Base-by-base conservation (phyloP, 805 yeast species). In the Cyberlindnera samutprakarnensis region DNA sequence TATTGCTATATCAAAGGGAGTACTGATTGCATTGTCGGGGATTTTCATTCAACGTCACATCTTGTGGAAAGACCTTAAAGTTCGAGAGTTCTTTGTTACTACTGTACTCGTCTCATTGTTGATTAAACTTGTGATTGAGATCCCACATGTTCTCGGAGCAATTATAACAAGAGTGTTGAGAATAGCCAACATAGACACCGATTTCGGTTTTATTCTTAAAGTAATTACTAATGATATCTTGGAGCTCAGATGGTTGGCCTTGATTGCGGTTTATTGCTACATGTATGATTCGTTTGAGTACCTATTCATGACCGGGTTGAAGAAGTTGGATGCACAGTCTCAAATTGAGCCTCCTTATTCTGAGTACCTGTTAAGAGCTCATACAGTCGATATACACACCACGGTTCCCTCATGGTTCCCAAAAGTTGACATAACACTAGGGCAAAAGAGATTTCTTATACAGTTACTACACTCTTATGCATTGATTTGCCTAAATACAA, bases 21-120 rank as follows among this genome's bases (percentile, higher is more conserved):
- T 19, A 6, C 44, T 39, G 14, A 25, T 39, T 25, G 49, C 49
- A 2, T 2, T 44, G 3, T 19, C 45, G 9, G 47, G 47, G 3
- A 28, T 35, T 2, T 41, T 38, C 18, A 25, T 43, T 4, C 51
- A 44, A 20, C 36, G 37, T 15, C 46, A 38, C 9, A n/a, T n/a
- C n/a, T n/a, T n/a, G n/a, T n/a, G n/a, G n/a, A n/a, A n/a, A n/a
- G n/a, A n/a, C n/a, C n/a, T n/a, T n/a, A n/a, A n/a, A n/a, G n/a
- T n/a, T n/a, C n/a, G n/a, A 11, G 26, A 32, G 18, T 35, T 41
- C 20, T 32, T 37, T 1, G 18, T 37, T 4, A 18, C 14, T 6
- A 25, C 39, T 2, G 11, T 44, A 10, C 30, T 26, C 16, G 6
- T 43, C 4, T 46, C 51, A 2, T 26, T 41, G 5, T 4, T 37